These are phyloP conservation scores for Thielaviopsis euricoi DNA, from an alignment of 2,329 filamentous ascomycete genomes.

Conservation along the genomic window DNA sequence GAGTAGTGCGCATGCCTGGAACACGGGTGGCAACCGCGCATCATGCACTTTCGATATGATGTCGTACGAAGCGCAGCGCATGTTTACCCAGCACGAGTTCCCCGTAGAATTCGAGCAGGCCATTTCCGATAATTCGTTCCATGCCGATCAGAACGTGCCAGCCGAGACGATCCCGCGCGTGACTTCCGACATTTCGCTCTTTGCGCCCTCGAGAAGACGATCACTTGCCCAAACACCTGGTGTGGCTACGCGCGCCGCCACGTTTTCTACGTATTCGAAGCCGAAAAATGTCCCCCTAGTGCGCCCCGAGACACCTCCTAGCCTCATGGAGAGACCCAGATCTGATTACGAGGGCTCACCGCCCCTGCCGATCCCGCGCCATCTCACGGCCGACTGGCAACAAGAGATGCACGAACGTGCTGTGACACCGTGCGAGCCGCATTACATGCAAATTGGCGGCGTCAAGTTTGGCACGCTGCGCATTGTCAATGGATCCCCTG, in stretches of 20 bases:
- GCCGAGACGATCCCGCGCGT: conserved; percentile 20
- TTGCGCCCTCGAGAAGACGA: conserved; percentile 30
- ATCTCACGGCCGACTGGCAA: conserved; percentile 13
- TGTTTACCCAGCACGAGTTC: conserved; percentile 25
- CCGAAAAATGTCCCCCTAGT: neutral
- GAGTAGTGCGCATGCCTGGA: conserved; percentile 3
- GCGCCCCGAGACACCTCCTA: neutral
- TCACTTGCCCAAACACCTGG: conserved; percentile 33
- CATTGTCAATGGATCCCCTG: conserved; percentile 43
- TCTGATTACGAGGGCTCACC: neutral
- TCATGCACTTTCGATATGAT: conserved; percentile 27
- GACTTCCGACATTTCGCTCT: conserved; percentile 32
- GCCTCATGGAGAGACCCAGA: neutral
- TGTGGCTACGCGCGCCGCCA: conserved; percentile 27
- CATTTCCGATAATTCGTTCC: conserved; percentile 22
- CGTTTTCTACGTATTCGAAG: conserved; percentile 3
- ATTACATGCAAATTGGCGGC: conserved; percentile 43
- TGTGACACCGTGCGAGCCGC: conserved; percentile 30
- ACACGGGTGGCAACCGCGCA: conserved; percentile 17
- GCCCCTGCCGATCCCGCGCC: neutral
- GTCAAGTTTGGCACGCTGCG: conserved; percentile 46
- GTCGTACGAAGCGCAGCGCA: conserved; percentile 29
- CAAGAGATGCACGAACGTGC: conserved; percentile 16
- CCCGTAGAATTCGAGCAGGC: conserved; percentile 19
- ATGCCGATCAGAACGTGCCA: conserved; percentile 15